Evolutionary conservation across 2,329 filamentous ascomycete species (phyloP).

Genomic region (Aspergillus glaucus): DNA sequence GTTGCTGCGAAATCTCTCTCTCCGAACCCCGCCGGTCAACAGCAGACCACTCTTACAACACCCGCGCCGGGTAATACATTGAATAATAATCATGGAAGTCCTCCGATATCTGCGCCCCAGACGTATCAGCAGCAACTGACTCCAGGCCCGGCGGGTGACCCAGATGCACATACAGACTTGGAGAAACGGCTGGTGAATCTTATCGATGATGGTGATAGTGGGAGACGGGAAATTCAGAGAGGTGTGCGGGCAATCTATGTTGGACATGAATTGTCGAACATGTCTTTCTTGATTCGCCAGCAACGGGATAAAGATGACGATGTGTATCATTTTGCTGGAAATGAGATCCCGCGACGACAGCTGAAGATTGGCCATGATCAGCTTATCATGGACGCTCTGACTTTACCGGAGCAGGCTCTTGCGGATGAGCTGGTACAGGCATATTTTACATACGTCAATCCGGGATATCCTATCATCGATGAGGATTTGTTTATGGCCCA

Average conservation of each 20-base stretch:
- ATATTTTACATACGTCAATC: conserved; percentile 48
- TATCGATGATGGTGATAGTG: conserved; percentile 44
- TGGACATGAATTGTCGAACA: conserved; percentile 51
- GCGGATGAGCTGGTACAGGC: conserved; percentile 47
- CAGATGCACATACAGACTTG: conserved; percentile 36
- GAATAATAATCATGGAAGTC: conserved; percentile 10
- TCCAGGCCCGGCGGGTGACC: conserved; percentile 27
- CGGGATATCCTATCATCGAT: conserved; percentile 48
- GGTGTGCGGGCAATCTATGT: conserved; percentile 49
- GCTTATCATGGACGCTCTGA: conserved; percentile 44
- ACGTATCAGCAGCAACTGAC: conserved; percentile 18
- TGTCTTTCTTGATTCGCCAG: conserved; percentile 50
- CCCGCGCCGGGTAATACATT: conserved; percentile 7
- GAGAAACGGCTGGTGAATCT: conserved; percentile 47
- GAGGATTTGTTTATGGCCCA: conserved; percentile 47
- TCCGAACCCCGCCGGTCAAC: conserved; percentile 11
- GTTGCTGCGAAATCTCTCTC: conserved; percentile 14
- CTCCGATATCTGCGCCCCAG: conserved; percentile 15
- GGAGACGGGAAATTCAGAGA: conserved; percentile 42
- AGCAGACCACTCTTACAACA: not conserved
- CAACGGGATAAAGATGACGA: conserved; percentile 38
- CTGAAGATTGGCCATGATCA: conserved; percentile 40
- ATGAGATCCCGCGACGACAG: conserved; percentile 38
- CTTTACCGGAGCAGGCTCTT: conserved; percentile 43
- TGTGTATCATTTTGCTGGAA: conserved; percentile 40